Conservation (phyloP, 2,329 filamentous ascomycete species). For the Paecilomyces fulvus region DNA sequence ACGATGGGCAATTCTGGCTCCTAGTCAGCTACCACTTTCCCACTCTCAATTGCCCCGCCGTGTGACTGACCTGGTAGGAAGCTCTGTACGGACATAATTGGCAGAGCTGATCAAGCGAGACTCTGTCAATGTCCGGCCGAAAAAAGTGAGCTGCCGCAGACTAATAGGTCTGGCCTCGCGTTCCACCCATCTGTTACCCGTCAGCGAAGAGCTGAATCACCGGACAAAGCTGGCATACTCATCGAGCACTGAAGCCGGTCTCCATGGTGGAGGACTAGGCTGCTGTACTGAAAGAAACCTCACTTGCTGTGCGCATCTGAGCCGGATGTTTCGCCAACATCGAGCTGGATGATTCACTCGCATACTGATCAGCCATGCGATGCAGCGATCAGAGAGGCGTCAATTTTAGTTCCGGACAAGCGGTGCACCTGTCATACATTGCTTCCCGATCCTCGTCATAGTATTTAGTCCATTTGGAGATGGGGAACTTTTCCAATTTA, state of each 20-base stretch:
- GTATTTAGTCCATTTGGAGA: not conserved
- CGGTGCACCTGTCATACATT: not conserved
- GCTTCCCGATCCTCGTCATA: not conserved
- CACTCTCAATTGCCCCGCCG: not conserved
- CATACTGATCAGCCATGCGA: conserved; percentile 29
- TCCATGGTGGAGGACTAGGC: conserved; percentile 45
- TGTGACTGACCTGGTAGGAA: conserved; percentile 63
- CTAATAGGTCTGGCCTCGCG: conserved; percentile 92
- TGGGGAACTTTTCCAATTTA: not conserved
- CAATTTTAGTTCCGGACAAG: not conserved
- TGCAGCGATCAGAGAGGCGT: not conserved
- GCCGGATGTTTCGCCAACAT: conserved; percentile 21
- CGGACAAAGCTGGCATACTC: conserved; percentile 37
- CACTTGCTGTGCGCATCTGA: conserved; percentile 11
- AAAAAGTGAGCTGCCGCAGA: conserved; percentile 92
- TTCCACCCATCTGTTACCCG: conserved; percentile 69
- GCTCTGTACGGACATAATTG: conserved; percentile 93
- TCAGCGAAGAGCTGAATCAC: conserved; percentile 8
- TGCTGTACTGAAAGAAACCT: conserved; percentile 20
- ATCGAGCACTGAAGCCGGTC: conserved; percentile 51
- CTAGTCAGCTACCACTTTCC: conserved; percentile 2
- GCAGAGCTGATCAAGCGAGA: conserved; percentile 82
- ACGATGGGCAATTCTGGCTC: conserved; percentile 70
- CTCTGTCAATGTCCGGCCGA: conserved; percentile 88
- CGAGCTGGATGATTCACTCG: conserved; percentile 24